Conservation (phyloP, 1,284 basidiomycete species). For the Cryptococcus sp. region DNA sequence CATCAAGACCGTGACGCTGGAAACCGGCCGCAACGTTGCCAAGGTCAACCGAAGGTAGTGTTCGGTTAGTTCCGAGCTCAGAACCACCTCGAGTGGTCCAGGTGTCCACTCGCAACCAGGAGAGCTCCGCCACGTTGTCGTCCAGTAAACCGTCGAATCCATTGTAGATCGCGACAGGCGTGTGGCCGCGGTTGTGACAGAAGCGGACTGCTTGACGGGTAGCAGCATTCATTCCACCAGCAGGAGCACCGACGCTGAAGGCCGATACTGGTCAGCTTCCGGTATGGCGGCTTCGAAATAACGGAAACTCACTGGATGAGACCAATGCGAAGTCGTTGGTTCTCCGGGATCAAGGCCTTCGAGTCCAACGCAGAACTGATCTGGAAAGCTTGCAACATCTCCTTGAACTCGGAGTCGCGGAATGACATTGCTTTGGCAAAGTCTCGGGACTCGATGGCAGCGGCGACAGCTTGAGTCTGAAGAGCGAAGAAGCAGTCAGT, state of each 20-base stretch:
- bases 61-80: conserved; percentile 94
- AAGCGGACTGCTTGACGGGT: conserved; percentile 92
- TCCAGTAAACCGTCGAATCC: conserved; percentile 93
- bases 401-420: conserved; percentile 88
- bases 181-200: conserved; percentile 89
- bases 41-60: conserved; percentile 80
- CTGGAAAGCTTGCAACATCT: conserved; percentile 81
- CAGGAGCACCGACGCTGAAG: conserved; percentile 78
- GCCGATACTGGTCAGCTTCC: not conserved
- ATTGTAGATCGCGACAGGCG: conserved; percentile 87
- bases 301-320: conserved; percentile 78
- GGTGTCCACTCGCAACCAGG: conserved; percentile 96
- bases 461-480: conserved; percentile 81
- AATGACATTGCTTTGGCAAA: conserved; percentile 85
- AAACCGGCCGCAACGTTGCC: conserved; percentile 85
- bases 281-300: not conserved
- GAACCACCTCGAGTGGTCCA: conserved; percentile 98
- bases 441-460: conserved; percentile 79
- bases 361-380: conserved; percentile 68
- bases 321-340: conserved; percentile 78
- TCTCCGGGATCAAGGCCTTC: conserved; percentile 64
- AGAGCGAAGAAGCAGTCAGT: not conserved
- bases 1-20: conserved; percentile 81
- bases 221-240: conserved; percentile 98
- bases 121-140: conserved; percentile 78